A percentile compares a stretch with the other conserved stretches of the same genome.
These are phyloP conservation scores for Fonsecaea multimorphosa DNA, from an alignment of 2,329 filamentous ascomycete species.

Conservation along the genomic window DNA sequence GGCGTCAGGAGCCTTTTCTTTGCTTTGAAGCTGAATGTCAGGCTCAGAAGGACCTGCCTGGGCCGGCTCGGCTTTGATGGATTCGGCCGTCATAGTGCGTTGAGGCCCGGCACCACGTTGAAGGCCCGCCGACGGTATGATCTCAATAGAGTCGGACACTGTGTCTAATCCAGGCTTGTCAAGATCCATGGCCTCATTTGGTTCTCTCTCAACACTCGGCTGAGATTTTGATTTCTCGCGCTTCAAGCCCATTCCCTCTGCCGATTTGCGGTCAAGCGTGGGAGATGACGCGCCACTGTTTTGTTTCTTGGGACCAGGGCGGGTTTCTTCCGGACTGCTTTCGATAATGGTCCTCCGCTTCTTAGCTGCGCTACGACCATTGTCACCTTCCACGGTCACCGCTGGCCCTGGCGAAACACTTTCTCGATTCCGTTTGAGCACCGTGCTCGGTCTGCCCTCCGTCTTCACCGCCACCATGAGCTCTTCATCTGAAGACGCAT, in stretches of 20 bases:
- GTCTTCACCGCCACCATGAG: conserved; percentile 23
- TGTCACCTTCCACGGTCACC: conserved; percentile 20
- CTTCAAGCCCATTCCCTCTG: conserved; percentile 9
- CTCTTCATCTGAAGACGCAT: conserved; percentile 40
- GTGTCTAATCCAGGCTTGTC: conserved; percentile 20
- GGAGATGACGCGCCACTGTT: conserved; percentile 13
- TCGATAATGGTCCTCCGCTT: conserved; percentile 53
- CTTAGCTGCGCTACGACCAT: conserved; percentile 45
- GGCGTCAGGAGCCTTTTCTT: conserved; percentile 17
- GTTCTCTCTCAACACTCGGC: not conserved
- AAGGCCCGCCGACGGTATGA: not conserved
- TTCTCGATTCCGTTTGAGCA: conserved; percentile 50
- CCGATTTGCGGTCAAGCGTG: conserved; percentile 15
- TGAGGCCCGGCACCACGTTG: conserved; percentile 32
- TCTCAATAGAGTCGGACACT: conserved; percentile 13
- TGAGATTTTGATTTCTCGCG: not conserved
- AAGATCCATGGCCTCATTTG: conserved; percentile 9
- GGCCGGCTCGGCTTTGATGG: conserved; percentile 37
- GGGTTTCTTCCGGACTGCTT: conserved; percentile 45
- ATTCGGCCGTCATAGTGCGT: conserved; percentile 35
- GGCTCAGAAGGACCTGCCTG: conserved; percentile 32
- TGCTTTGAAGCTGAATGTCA: conserved; percentile 22
- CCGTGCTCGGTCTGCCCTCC: conserved; percentile 23
- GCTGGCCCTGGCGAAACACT: conserved; percentile 49
- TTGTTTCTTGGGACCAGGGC: conserved; percentile 35